Percentiles rank a stretch among this genome's conserved stretches.
phyloP scores from a whole-genome alignment of 495 filamentous ascomycete genomes.

The Talaromyces wortmannii region DNA sequence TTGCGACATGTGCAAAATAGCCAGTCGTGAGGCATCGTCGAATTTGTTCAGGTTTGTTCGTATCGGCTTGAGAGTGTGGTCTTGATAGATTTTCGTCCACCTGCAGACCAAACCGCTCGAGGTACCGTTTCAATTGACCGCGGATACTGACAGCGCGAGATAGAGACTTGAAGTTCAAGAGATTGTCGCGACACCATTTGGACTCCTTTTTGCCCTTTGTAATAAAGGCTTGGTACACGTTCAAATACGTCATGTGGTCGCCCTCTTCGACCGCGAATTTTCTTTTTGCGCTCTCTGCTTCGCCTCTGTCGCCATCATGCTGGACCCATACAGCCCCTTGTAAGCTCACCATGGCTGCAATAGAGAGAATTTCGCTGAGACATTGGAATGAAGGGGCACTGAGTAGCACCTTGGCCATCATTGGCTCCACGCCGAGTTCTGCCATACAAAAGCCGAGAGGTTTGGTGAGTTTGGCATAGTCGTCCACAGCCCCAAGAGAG shows the following conservation, averaged over 20 bases:
- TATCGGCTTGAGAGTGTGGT: conserved; percentile 17
- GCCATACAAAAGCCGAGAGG: conserved; percentile 89
- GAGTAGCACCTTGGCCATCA: conserved; percentile 90
- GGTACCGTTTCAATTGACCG: conserved; percentile 75
- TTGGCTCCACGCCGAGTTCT: conserved; percentile 89
- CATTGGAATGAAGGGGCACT: conserved; percentile 71
- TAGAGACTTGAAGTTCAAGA: conserved; percentile 80
- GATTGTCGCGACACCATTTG: conserved; percentile 81
- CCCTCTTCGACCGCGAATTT: conserved; percentile 93
- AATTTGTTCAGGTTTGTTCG: conserved; percentile 59
- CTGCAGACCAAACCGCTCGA: conserved; percentile 76
- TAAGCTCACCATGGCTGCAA: conserved; percentile 91
- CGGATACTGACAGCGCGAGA: conserved; percentile 79
- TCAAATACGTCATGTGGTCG: conserved; percentile 90
- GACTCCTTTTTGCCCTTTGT: conserved; percentile 79
- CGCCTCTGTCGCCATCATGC: conserved; percentile 67
- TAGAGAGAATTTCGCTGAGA: conserved; percentile 77
- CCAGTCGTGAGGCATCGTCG: conserved; percentile 82
- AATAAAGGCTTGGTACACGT: conserved; percentile 87
- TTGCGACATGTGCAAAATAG: conserved; percentile 91
- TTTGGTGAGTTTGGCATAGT: conserved; percentile 84
- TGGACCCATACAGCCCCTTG: conserved; percentile 78
- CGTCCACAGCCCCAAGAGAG: conserved; percentile 82
- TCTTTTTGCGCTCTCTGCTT: conserved; percentile 61
- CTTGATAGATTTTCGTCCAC: conserved; percentile 53